Conservation (phyloP, 805 yeast genomes). For the Blastobotrys attinorum region DNA sequence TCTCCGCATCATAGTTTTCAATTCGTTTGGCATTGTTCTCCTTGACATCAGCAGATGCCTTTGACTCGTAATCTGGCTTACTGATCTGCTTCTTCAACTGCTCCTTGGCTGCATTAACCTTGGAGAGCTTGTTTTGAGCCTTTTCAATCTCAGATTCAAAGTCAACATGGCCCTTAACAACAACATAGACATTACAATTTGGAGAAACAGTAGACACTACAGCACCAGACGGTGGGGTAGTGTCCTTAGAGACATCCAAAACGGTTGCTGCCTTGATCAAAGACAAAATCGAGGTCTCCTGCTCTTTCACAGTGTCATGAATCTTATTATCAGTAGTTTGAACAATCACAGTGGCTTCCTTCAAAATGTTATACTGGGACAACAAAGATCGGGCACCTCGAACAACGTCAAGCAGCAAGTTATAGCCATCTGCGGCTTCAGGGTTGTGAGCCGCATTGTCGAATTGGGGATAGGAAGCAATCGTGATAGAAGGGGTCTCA, state of each 20-base stretch:
- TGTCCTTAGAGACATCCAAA: slow-evolving; percentile 53
- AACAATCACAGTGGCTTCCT: slow-evolving; percentile 79
- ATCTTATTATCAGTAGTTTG: slow-evolving; percentile 50
- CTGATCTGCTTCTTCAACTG: slow-evolving; percentile 61
- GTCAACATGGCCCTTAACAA: slow-evolving; percentile 93
- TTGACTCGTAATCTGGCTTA: slow-evolving; percentile 71
- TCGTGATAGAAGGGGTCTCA: slow-evolving; percentile 59
- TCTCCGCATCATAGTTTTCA: slow-evolving; percentile 73
- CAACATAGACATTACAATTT: slow-evolving; percentile 74
- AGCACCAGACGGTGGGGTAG: slow-evolving; percentile 79
- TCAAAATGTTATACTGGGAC: slow-evolving; percentile 81
- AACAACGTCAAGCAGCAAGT: slow-evolving; percentile 75
- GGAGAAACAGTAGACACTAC: slow-evolving; percentile 78
- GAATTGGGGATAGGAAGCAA: slow-evolving; percentile 72
- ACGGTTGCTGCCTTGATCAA: slow-evolving; percentile 84
- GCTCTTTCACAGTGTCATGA: slow-evolving; percentile 50
- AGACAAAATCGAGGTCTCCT: slow-evolving; percentile 80
- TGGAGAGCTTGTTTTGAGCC: slow-evolving; percentile 67
- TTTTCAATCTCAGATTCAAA: slow-evolving; percentile 84
- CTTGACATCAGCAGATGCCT: slow-evolving; percentile 77
- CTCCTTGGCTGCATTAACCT: slow-evolving; percentile 50
- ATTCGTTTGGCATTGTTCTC: slow-evolving; percentile 62
- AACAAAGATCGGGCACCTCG: slow-evolving; percentile 87
- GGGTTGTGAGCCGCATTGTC: slow-evolving; percentile 52
- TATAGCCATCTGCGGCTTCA: slow-evolving; percentile 67